Percentiles rank a stretch among this genome's conserved stretches.
Evolutionary conservation across 192 early-diverging fungal species (phyloP).

Genomic region (Rhizophagus sp.): DNA sequence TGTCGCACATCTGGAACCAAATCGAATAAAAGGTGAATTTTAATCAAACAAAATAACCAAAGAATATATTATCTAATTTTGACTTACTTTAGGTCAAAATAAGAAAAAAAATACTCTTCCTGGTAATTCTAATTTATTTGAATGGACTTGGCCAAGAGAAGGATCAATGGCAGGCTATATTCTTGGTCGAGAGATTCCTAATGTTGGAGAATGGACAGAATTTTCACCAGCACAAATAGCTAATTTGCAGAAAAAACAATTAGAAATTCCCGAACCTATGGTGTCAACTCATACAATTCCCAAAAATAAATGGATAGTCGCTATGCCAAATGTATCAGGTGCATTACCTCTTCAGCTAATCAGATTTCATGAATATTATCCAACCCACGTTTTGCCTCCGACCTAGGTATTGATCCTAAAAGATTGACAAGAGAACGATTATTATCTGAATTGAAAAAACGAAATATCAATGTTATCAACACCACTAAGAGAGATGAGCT

Average conservation of each 20-base stretch:
- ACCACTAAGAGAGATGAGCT: too few relatives aligned
- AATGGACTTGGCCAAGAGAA: not conserved
- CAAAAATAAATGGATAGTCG: too few relatives aligned
- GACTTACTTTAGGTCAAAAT: too few relatives aligned
- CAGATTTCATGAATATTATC: too few relatives aligned
- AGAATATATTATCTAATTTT: too few relatives aligned
- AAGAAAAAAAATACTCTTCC: not conserved
- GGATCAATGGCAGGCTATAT: not conserved
- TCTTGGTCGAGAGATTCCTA: not conserved
- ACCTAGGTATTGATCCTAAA: too few relatives aligned
- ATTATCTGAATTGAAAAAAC: too few relatives aligned
- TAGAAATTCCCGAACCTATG: not conserved
- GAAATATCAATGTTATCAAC: too few relatives aligned
- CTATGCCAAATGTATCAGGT: too few relatives aligned
- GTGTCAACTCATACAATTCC: not conserved
- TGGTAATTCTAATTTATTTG: conserved; percentile 9
- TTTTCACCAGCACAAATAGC: not conserved
- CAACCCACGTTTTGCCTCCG: too few relatives aligned
- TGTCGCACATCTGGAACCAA: not conserved
- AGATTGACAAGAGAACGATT: too few relatives aligned
- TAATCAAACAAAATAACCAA: not conserved
- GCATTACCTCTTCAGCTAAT: too few relatives aligned
- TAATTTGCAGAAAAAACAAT: not conserved
- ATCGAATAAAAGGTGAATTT: not conserved
- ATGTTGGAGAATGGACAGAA: not conserved